Evolutionary conservation across 257 asterid species (phyloP), one percentile per base, ranked within the genome.

Genomic region (Fraxinus excelsior): DNA sequence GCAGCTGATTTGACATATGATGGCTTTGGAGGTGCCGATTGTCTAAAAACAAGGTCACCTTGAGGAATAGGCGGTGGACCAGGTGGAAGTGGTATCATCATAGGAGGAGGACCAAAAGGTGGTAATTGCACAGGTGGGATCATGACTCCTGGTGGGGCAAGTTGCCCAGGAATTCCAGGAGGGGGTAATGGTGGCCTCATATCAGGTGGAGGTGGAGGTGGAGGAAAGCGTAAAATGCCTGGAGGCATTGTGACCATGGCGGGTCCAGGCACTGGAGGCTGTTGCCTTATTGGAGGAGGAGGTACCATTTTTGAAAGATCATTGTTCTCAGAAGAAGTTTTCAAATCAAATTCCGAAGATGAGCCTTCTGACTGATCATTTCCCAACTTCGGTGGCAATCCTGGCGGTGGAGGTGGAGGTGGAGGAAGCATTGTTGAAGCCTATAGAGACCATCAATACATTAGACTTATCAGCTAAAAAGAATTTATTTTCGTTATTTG

Each of bases 1-100:
- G 98, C 97, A 78, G 99, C 99, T 75, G 98, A 94, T 79, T 93
- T 96, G 70, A 96, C 82, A 78, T 93, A 93, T 37, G 99, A 96
- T 73, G 99, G 97, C 87, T 90, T 93, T 77, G 83, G 97, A 72
- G 92, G 87, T 32, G 44, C 88, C 82, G 80, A 72, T 78, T 82
- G 89, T 81, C 90, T 81, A 25, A 85, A 84, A 75, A 38, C 42
- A 75, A 77, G 31, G 71, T 84, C 91, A 40, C 89, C 94, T 66
- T 85, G 96, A 3, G 83, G 82, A 51, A 90, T 71, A 51, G 97
- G 99, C 44, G 99, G 97, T 18, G 98, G 98, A 19, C 99, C 99
- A 74, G 97, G 97, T 14, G 99, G 99, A 74, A 93, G 97, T 53
- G 97, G 98, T 66, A 96, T 91, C 96, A 93, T 89, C 97, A 96